Conservation (phyloP, 176 grass and related monocot genomes). For the Lolium multiflorum region DNA sequence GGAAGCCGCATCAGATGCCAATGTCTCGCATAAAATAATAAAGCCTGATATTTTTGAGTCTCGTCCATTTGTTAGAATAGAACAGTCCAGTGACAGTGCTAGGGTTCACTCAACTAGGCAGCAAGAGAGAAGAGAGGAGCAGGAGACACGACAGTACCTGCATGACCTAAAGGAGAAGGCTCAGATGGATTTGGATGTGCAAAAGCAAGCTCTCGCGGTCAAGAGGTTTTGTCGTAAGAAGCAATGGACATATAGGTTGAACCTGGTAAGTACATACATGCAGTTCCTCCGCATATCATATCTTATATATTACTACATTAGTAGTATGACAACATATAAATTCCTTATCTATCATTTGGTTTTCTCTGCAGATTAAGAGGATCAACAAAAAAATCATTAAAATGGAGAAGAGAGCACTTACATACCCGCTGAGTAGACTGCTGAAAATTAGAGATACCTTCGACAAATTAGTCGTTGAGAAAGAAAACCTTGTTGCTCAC, state of each 20-base stretch:
- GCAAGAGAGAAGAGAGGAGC: neutral
- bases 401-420: neutral
- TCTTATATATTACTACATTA: neutral
- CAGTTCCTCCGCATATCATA: neutral
- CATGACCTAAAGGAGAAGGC: neutral
- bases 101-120: neutral
- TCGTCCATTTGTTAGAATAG: neutral
- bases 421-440: neutral
- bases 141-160: neutral
- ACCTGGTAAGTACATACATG: neutral
- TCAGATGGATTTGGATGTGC: neutral
- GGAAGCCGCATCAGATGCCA: neutral
- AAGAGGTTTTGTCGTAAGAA: neutral
- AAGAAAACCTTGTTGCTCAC: neutral
- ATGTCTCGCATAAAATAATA: neutral
- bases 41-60: neutral
- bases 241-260: neutral
- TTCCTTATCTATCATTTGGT: neutral
- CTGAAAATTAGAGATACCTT: neutral
- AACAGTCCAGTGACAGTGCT: neutral
- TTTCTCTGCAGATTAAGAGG: neutral
- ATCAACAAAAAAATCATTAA: neutral
- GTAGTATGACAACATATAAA: neutral
- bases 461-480: neutral
- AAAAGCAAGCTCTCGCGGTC: neutral